Conservation (phyloP, 768 basidiomycete genomes). For the Leucocoprinus sp. region DNA sequence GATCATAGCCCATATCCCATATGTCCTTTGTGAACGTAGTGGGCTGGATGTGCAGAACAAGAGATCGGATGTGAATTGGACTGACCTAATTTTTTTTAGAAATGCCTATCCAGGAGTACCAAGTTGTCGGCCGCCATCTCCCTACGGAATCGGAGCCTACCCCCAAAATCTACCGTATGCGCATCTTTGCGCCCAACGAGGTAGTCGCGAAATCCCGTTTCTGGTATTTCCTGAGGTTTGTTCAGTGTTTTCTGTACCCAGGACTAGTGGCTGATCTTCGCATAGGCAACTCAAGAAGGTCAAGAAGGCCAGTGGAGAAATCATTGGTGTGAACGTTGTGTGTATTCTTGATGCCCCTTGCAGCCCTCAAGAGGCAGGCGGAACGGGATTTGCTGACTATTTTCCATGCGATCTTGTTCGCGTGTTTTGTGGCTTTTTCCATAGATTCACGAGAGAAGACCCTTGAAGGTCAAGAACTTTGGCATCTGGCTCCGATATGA, state of each 20-base stretch:
- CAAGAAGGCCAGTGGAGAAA: conserved; percentile 99
- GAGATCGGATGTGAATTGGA: conserved; percentile 10
- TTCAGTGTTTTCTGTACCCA: not conserved
- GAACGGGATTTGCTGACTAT: conserved; percentile 53
- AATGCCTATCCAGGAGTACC: conserved; percentile 87
- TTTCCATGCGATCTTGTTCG: conserved; percentile 22
- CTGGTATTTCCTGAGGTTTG: conserved; percentile 97
- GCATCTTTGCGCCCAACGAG: conserved; percentile 97
- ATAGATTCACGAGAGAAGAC: conserved; percentile 97
- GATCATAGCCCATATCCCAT: too few relatives aligned
- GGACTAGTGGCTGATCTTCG: not conserved
- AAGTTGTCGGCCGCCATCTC: conserved; percentile 95
- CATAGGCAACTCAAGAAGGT: conserved; percentile 92
- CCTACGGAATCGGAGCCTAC: conserved; percentile 89
- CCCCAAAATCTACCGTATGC: conserved; percentile 99
- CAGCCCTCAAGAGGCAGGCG: conserved; percentile 83
- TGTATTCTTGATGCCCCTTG: conserved; percentile 64
- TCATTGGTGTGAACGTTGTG: conserved; percentile 96
- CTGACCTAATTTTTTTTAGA: conserved; percentile 21
- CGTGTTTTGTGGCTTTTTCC: conserved; percentile 20
- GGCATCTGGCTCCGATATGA: conserved; percentile 99
- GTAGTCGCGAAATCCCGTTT: conserved; percentile 99
- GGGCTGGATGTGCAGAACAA: conserved; percentile 10
- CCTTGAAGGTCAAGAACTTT: conserved; percentile 99
- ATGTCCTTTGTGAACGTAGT: not conserved